Evolutionary conservation across 371 early-diverging fungal species (phyloP).

Genomic region (Mortierella sp.): DNA sequence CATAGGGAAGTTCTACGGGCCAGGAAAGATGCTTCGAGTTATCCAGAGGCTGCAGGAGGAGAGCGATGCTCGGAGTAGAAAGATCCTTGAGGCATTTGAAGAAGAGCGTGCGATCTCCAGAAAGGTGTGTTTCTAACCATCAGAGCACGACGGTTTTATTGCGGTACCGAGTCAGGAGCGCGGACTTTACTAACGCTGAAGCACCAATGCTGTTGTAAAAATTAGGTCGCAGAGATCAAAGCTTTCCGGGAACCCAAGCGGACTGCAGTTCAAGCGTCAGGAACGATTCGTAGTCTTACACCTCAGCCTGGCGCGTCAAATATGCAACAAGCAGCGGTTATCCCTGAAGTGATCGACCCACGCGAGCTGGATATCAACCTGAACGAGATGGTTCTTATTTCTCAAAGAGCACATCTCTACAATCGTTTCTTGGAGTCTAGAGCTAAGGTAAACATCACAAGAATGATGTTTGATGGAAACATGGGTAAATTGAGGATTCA

Average conservation of each 20-base stretch:
- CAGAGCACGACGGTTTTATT: neutral
- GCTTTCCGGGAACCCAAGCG: slow-evolving; percentile 49
- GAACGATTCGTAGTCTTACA: slow-evolving; percentile 42
- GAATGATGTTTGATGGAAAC: too few relatives aligned
- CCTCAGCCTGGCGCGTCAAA: slow-evolving; percentile 47
- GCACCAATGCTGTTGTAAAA: neutral
- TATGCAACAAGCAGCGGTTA: slow-evolving; percentile 37
- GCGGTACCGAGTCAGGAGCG: neutral
- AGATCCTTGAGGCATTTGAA: slow-evolving; percentile 83
- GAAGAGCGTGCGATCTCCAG: slow-evolving; percentile 79
- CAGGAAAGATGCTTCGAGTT: slow-evolving; percentile 89
- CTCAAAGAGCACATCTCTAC: slow-evolving; percentile 84
- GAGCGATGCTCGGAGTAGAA: slow-evolving; percentile 82
- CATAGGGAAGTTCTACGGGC: slow-evolving; percentile 87
- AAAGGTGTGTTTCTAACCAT: slow-evolving; percentile 60
- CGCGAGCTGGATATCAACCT: slow-evolving; percentile 83
- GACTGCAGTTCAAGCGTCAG: slow-evolving; percentile 6
- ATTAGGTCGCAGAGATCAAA: slow-evolving; percentile 52
- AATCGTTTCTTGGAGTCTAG: slow-evolving; percentile 82
- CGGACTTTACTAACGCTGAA: neutral
- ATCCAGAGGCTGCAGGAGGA: slow-evolving; percentile 92
- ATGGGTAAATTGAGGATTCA: neutral
- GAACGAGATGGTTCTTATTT: slow-evolving; percentile 84
- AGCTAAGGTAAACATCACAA: slow-evolving; percentile 58
- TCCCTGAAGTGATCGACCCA: slow-evolving; percentile 72